Conservation (phyloP, 192 early-diverging fungal genomes). For the Hyaloraphidium curvatum region DNA sequence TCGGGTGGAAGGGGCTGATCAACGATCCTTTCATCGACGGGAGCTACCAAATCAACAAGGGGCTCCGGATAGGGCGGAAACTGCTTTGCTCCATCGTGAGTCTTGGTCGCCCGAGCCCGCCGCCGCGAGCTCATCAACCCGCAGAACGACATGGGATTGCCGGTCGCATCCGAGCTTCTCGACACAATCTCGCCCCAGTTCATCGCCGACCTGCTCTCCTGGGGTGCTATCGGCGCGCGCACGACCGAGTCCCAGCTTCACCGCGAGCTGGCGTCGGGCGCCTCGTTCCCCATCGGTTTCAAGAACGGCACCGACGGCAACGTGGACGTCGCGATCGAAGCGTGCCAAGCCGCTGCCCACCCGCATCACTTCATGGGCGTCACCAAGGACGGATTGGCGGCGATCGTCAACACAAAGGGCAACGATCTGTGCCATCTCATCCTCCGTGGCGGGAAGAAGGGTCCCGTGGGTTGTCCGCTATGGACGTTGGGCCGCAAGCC, state of each 20-base stretch:
- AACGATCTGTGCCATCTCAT: slow-evolving; percentile 78
- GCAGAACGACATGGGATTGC: slow-evolving; percentile 56
- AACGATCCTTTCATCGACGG: slow-evolving; percentile 43
- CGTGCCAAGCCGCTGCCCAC: background rate
- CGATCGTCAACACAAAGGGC: slow-evolving; percentile 73
- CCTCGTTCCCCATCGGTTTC: slow-evolving; percentile 94
- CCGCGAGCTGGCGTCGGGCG: slow-evolving; percentile 81
- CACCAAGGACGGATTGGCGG: slow-evolving; percentile 80
- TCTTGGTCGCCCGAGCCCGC: background rate
- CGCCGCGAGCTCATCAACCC: background rate
- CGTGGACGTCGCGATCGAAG: slow-evolving; percentile 43
- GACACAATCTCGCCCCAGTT: slow-evolving; percentile 96
- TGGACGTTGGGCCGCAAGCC: too few relatives aligned
- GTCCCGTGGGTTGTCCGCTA: too few relatives aligned
- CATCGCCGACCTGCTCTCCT: slow-evolving; percentile 77
- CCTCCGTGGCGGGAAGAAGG: slow-evolving; percentile 67
- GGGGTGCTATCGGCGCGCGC: slow-evolving; percentile 93
- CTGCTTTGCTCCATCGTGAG: slow-evolving; percentile 45
- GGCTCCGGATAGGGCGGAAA: slow-evolving; percentile 64
- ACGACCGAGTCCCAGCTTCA: slow-evolving; percentile 93
- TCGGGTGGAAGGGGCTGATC: slow-evolving; percentile 76
- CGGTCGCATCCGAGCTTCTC: slow-evolving; percentile 72
- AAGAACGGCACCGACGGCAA: slow-evolving; percentile 97
- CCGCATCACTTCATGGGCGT: slow-evolving; percentile 32
- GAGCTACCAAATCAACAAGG: slow-evolving; percentile 92